A percentile compares a stretch with the other conserved stretches of the same genome.
Conservation (phyloP, 2,329 filamentous ascomycete species). For the Dothidotthia symphoricarpi region DNA sequence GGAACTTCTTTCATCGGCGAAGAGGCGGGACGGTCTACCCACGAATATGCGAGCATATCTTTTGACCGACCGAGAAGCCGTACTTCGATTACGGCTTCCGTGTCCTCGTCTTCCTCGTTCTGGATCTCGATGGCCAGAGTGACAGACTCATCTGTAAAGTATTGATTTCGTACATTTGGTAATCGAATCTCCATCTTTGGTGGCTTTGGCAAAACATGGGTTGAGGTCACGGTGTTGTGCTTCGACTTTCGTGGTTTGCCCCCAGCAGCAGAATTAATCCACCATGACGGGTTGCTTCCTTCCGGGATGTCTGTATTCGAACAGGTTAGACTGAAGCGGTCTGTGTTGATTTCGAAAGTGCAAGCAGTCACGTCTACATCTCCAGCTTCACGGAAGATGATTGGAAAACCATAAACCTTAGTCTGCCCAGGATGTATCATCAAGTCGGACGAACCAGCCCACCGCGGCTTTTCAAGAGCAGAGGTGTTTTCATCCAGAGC, state of each 20-base stretch:
- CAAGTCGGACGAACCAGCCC: conserved; percentile 62
- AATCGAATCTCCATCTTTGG: conserved; percentile 82
- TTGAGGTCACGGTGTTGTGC: conserved; percentile 46
- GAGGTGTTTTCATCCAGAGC: conserved; percentile 28
- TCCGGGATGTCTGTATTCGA: conserved; percentile 50
- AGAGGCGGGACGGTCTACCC: conserved; percentile 44
- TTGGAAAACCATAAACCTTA: conserved; percentile 67
- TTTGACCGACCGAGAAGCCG: conserved; percentile 61
- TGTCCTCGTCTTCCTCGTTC: conserved; percentile 81
- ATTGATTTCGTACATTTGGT: conserved; percentile 63
- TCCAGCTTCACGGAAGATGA: conserved; percentile 79
- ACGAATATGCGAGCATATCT: conserved; percentile 47
- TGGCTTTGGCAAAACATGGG: conserved; percentile 81
- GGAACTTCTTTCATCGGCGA: conserved; percentile 34
- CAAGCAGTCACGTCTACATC: conserved; percentile 66
- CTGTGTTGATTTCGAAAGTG: conserved; percentile 61
- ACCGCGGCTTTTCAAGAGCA: conserved; percentile 35
- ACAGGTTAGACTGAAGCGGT: conserved; percentile 67
- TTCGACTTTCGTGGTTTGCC: conserved; percentile 32
- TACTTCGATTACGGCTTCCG: conserved; percentile 68
- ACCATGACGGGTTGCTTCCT: conserved; percentile 33
- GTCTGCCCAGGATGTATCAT: conserved; percentile 65
- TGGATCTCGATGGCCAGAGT: conserved; percentile 65
- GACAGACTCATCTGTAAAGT: conserved; percentile 81
- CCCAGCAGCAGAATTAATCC: conserved; percentile 25